Base-by-base conservation (phyloP, 345 rosid genomes). In the Eutrema japonicum region DNA sequence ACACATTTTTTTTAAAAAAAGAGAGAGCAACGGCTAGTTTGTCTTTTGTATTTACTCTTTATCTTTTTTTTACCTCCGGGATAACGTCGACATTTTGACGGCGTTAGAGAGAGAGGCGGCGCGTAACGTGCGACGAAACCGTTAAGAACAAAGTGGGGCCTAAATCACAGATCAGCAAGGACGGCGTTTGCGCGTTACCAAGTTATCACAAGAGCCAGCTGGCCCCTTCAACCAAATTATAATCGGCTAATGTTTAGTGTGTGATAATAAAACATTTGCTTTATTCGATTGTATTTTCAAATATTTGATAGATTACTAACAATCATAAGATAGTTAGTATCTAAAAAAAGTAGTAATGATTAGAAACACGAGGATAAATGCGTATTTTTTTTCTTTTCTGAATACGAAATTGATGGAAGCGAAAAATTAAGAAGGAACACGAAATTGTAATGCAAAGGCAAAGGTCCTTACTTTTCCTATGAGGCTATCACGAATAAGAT, bases 141-240 rank as follows among this genome's bases (percentile, higher is more conserved):
- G 83, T 81, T 84, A 77, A 55, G 49, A 71, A 41, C 64, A 66
- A 76, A 69, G 16, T 70, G 47, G 81, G 86, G 74, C n/a, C 82
- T 83, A 69, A 18, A 7, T 46, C 72, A 79, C 89, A 82, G 86
- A 83, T 84, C 86, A 78, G 75, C 6, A 18, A 40, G 48, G 85
- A 77, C 89, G 90, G 86, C 85, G 89, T 53, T 60, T 81, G 67
- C 85, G 82, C 83, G 88, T 78, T 57, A 64, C 67, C 60, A 29
- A 41, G 60, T 57, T 66, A 32, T 55, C 46, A 10, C 56, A 46
- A 72, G 18, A 64, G 77, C 84, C 84, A 85, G 84, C 88, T 83
- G 82, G 74, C 56, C 57, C 45, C 66, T 70, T 57, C n/a, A 47
- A 64, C 63, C 51, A 52, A 43, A 42, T 22, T 35, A n/a, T 45